Evolutionary conservation across 371 early-diverging fungal genomes (phyloP), one percentile per base, ranked within the genome.

Genomic region (Mucor sp.): DNA sequence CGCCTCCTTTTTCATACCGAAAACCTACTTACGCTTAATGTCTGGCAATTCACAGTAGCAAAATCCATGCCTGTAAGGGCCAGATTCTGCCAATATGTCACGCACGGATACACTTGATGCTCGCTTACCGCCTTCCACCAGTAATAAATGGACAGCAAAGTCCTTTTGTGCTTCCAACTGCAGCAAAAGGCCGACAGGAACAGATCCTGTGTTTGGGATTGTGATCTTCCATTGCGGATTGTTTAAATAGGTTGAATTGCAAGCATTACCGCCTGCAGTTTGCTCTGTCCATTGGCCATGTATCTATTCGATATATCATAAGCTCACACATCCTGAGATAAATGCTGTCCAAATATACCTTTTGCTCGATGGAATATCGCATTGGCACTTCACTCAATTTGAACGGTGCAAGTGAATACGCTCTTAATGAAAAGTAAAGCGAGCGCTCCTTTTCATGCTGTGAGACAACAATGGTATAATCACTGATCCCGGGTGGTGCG

Each of bases 211-310:
- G n/a, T 23, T 53, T 2, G 85, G 76, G 11, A 93, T 80, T 0
- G 83, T 81, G 32, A 94, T 68, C 28, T 82, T 83, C 83, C 88
- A 94, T 68, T 93, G 92, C 8, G 95, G 95, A 66, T 94, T 94
- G 71, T 89, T 87, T 39, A 90, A 66, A 69, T 88, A 94, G 4
- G 89, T 82, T 3, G 91, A 79, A 60, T 89, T 83, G 25, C 83
- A 84, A 28, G 90, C 81, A 67, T 90, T 91, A 4, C 95, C 95
- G 27, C 95, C 95, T 19, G 92, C 91, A n/a, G 91, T 90, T 28
- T 86, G 89, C 48, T 85, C 85, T 25, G 89, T 91, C 95, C 95
- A 95, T 69, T 82, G 79, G 1, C 87, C 86, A 48, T 77, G 65
- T 19, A 90, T 78, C 82, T 88, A 71, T 19, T 43, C 32, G 5